Base-by-base conservation (phyloP, 108 stramenopile genomes). In the Cyclostephanos invisitatus region DNA sequence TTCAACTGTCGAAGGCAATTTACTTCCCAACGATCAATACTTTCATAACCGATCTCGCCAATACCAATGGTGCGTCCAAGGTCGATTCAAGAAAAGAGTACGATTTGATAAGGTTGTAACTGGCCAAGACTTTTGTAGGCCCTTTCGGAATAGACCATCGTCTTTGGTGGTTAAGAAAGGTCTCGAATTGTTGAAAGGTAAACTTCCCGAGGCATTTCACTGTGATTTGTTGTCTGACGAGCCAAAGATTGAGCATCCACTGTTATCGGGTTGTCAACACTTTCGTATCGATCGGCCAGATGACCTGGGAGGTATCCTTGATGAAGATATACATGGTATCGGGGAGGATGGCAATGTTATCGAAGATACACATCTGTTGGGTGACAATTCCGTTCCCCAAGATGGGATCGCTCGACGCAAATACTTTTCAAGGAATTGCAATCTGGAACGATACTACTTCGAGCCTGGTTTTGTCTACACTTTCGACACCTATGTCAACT, bases 71-170 rank as follows among this genome's bases (percentile, higher is more conserved):
- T 67, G 60, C 7, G 77, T 83, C 11, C 82, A 83, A 66, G 82
- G 82, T 21, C 27, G 73, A 15, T 83, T 83, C 51, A 68, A 64
- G 42, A 21, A 50, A 11, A 55, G 82, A 55, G 64, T 64, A 29
- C 35, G 77, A 44, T 83, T 78, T 36, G 82, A 83, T 51, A 32
- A 79, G 21, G 44, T 83, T 56, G 68, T 79, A 7, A 83, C 82
- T n/a, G 82, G 82, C 3, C 82, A 83, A 82, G 81, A 82, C 17
- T 78, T 83, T 61, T 67, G 60, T 10, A 40, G 82, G 14, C 77
- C 82, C 0, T 83, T 83, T 64, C 66, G 82, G 22, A 83, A 83
- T 35, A 40, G 20, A 25, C 78, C 82, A 20, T 75, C 77, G 0
- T 57, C 74, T 5, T 58, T 21, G 7, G 51, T 83, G 48, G 73